A percentile compares a stretch with the other conserved stretches of the same genome.
Conservation (phyloP, 2,329 filamentous ascomycete genomes). For the Metarhizium album region DNA sequence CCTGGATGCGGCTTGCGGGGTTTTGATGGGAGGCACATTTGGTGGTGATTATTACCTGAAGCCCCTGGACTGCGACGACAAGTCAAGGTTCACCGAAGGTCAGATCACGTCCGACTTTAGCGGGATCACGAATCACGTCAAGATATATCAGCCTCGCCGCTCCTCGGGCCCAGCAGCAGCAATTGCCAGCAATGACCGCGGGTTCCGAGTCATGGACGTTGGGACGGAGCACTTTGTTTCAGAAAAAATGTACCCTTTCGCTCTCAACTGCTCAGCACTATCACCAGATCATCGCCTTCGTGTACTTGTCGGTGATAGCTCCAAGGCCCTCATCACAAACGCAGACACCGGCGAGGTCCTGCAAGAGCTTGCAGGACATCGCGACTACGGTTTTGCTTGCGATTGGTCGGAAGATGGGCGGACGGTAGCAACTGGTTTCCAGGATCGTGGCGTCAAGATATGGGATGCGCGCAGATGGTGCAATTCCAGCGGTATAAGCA, state of each 20-base stretch:
- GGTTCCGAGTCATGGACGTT: conserved; percentile 48
- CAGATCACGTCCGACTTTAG: conserved; percentile 36
- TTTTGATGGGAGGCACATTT: conserved; percentile 51
- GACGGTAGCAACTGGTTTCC: conserved; percentile 65
- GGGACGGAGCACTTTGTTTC: conserved; percentile 47
- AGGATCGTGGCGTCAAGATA: conserved; percentile 62
- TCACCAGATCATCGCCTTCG: conserved; percentile 63
- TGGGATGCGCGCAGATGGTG: conserved; percentile 68
- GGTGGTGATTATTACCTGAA: conserved; percentile 44
- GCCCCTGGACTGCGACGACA: conserved; percentile 29
- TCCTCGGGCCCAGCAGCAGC: conserved; percentile 43
- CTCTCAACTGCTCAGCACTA: conserved; percentile 63
- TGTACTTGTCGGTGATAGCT: conserved; percentile 60
- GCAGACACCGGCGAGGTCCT: conserved; percentile 52
- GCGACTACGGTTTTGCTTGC: conserved; percentile 64
- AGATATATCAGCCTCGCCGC: conserved; percentile 42
- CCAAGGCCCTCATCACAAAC: conserved; percentile 55
- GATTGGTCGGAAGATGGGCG: conserved; percentile 72
- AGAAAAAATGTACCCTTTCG: conserved; percentile 41
- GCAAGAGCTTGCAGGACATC: conserved; percentile 50
- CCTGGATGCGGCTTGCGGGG: conserved; percentile 39
- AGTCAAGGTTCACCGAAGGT: conserved; percentile 28
- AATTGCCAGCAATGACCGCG: conserved; percentile 52
- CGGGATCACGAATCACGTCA: conserved; percentile 55
- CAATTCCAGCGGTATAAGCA: conserved; percentile 35